These are phyloP conservation scores for Symbiotaphrina buchneri DNA, from an alignment of 495 filamentous ascomycete species.

Conservation along the genomic window DNA sequence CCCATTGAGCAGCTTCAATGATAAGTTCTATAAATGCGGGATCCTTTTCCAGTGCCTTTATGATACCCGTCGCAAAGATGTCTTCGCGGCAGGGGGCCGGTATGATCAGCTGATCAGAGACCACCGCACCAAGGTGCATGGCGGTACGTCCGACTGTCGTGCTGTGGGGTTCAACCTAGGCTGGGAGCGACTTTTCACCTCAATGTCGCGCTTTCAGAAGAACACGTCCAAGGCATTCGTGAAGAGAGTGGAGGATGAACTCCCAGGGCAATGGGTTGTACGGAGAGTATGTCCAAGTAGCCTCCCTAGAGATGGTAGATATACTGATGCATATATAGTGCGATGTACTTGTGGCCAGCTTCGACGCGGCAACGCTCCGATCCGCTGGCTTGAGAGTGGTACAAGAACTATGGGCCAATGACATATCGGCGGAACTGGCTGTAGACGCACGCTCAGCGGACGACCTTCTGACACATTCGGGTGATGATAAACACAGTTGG, in stretches of 20 bases:
- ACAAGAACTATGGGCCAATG: constrained; percentile 57
- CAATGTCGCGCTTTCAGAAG: constrained; percentile 43
- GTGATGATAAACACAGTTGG: constrained; percentile 61
- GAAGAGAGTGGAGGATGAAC: constrained; percentile 38
- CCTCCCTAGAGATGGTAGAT: neutral
- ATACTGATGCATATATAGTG: constrained; percentile 24
- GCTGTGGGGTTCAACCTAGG: constrained; percentile 86
- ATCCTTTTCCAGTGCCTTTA: constrained; percentile 81
- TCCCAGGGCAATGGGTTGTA: constrained; percentile 23
- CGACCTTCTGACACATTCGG: constrained; percentile 40
- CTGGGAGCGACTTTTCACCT: constrained; percentile 54
- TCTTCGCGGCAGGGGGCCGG: constrained; percentile 83
- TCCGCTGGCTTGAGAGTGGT: constrained; percentile 53
- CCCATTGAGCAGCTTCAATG: constrained; percentile 74
- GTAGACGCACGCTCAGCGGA: constrained; percentile 48
- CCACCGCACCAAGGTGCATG: constrained; percentile 33
- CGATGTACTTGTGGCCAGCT: constrained; percentile 75
- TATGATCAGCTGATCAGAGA: constrained; percentile 73
- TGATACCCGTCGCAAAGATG: constrained; percentile 62
- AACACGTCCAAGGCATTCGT: constrained; percentile 32
- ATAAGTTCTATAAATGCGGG: constrained; percentile 76
- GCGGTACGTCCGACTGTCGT: constrained; percentile 24
- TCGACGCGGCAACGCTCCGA: constrained; percentile 54
- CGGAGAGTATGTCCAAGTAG: constrained; percentile 28
- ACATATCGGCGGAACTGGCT: constrained; percentile 80